Conservation (phyloP, 169 alveolate genomes). For the Plasmodium billcollinsi region DNA sequence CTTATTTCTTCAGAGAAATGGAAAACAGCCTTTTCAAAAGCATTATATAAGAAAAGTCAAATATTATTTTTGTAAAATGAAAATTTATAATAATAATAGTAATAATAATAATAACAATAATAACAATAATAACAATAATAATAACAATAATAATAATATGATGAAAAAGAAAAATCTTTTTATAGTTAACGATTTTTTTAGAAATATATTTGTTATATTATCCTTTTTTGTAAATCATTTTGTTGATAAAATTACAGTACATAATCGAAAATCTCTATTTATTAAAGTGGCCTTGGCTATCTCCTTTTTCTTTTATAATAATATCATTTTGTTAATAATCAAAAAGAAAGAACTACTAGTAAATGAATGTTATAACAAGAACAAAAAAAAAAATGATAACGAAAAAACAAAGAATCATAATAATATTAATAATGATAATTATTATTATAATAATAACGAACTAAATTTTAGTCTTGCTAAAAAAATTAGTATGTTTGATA, state of each 20-base stretch:
- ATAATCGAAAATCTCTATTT: conserved; percentile 42
- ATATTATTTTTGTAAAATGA: conserved; percentile 39
- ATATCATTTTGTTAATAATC: conserved; percentile 37
- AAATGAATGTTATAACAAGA: conserved; percentile 13
- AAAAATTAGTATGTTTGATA: conserved; percentile 24
- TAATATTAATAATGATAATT: too few relatives aligned
- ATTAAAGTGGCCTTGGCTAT: conserved; percentile 34
- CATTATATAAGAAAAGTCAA: conserved; percentile 37
- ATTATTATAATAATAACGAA: too few relatives aligned
- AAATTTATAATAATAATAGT: not conserved
- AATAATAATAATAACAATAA: not conserved
- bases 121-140: not conserved
- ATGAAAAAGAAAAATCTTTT: not conserved
- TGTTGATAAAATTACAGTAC: conserved; percentile 2
- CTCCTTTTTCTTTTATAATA: conserved; percentile 67
- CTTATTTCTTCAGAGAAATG: conserved; percentile 26
- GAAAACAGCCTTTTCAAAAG: conserved; percentile 23
- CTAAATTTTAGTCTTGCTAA: too few relatives aligned
- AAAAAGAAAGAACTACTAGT: conserved; percentile 31
- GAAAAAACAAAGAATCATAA: not conserved
- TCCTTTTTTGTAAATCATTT: conserved; percentile 71
- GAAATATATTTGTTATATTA: conserved; percentile 43
- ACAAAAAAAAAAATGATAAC: conserved; percentile 8
- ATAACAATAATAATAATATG: not conserved
- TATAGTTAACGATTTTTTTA: conserved; percentile 66